Base-by-base conservation (phyloP, 768 basidiomycete genomes). In the Macrolepiota fuliginosa region DNA sequence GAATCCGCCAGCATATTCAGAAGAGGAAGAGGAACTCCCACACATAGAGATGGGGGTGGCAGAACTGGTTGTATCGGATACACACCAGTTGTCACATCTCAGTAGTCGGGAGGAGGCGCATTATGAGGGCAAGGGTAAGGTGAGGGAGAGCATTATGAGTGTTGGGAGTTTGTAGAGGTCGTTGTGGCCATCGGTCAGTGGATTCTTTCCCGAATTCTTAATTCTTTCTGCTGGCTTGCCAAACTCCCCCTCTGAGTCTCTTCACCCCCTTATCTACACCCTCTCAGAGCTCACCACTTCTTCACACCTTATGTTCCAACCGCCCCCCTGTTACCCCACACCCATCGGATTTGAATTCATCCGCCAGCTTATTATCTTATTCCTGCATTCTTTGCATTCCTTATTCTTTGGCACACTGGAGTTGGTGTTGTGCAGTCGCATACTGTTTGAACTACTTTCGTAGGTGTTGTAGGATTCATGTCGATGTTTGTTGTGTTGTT, bases 41-140 rank as follows among this genome's bases (percentile, higher is more conserved):
- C 64, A 66, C 45, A 53, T 72, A 22, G 70, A 72, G 63, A 67
- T 72, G 60, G 71, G 71, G 3, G 66, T 72, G 10, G 70, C 67
- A 11, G 66, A 68, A 36, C 56, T 72, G 19, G 58, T 60, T 27
- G 39, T 64, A 19, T 51, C 54, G 32, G 56, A 57, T 37, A 51
- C 61, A 11, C 54, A 61, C 53, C 54, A 53, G 45, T 25, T 51
- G 39, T 37, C 50, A 17, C 37, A 45, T 25, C 19, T 63, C 22
- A 47, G 50, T 40, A 42, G 32, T 22, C 29, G 29, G 7, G 55
- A 64, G 15, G 56, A 46, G 27, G 32, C 22, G 7, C 55, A 50
- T 32, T 12, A 22, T 12, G 54, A 49, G 17, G 45, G 7, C 12
- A 55, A 59, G 36, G 62, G 47, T 2, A 58, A 59, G 17, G 53